phyloP scores from a whole-genome alignment of 331 rosid genomes.

The Acacia concinna region DNA sequence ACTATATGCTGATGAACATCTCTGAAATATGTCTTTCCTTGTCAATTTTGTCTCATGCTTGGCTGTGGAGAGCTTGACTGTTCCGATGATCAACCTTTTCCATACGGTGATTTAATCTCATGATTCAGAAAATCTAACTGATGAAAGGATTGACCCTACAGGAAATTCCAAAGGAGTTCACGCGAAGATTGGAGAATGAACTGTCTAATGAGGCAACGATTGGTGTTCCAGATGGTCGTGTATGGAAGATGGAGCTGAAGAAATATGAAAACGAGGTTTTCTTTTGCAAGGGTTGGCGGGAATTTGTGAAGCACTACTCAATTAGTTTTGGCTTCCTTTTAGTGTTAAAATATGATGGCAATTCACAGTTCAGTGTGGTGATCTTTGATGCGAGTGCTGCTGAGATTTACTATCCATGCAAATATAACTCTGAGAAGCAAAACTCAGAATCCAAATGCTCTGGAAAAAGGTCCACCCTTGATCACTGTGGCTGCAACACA shows the following conservation, averaged over 20 bases:
- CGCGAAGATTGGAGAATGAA: conserved; percentile 35
- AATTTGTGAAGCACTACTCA: conserved; percentile 37
- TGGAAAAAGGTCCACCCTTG: background rate
- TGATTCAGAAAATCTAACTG: background rate
- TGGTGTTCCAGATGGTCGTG: conserved; percentile 34
- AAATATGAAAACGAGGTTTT: conserved; percentile 14
- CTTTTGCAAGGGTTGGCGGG: conserved; percentile 33
- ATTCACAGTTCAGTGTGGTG: conserved; percentile 36
- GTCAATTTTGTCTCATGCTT: too few species aligned
- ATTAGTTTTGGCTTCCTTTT: conserved; percentile 31
- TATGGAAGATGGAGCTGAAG: conserved; percentile 41
- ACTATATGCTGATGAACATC: too few species aligned
- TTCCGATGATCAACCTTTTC: too few species aligned
- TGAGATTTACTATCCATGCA: conserved; percentile 49
- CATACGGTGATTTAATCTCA: too few species aligned
- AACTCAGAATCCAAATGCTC: background rate
- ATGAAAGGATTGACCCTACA: background rate
- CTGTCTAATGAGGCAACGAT: conserved; percentile 32
- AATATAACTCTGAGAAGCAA: background rate
- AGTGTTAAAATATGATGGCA: conserved; percentile 37
- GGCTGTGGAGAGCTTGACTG: too few species aligned
- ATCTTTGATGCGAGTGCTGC: conserved; percentile 42
- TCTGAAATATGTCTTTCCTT: too few species aligned
- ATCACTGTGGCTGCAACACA: background rate
- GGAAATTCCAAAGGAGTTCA: conserved; percentile 39